phyloP scores from a whole-genome alignment of 495 filamentous ascomycete genomes.

The Aspergillus ellipticus region DNA sequence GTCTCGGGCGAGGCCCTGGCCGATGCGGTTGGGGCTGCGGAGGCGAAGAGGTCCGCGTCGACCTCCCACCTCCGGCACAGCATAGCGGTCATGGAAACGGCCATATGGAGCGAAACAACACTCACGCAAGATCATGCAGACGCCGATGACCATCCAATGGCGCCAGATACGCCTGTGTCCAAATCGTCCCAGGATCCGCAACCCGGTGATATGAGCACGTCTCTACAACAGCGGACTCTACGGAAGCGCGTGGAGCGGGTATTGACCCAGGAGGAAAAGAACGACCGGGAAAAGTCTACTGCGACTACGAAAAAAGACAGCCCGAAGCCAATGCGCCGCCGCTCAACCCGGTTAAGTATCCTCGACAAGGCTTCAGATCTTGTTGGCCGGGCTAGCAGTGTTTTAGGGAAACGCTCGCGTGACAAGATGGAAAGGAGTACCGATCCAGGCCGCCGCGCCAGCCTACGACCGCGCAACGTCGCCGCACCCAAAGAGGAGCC shows the following conservation, averaged over 20 bases:
- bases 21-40: constrained; percentile 22
- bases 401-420: constrained; percentile 54
- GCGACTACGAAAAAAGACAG: constrained; percentile 3
- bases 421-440: constrained; percentile 41
- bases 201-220: constrained; percentile 29
- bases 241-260: constrained; percentile 48
- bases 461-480: constrained; percentile 36
- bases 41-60: constrained; percentile 32
- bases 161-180: constrained; percentile 39
- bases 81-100: constrained; percentile 44
- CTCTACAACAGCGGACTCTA: constrained; percentile 40
- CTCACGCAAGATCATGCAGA: constrained; percentile 30
- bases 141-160: constrained; percentile 33
- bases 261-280: constrained; percentile 44
- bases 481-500: constrained; percentile 29
- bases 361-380: constrained; percentile 43
- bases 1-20: constrained; percentile 42
- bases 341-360: constrained; percentile 35
- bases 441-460: constrained; percentile 37
- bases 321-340: constrained; percentile 12
- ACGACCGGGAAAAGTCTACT: constrained; percentile 11
- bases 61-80: constrained; percentile 39
- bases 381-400: constrained; percentile 40
- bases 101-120: constrained; percentile 33
- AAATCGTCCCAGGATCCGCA: constrained; percentile 40